These are phyloP conservation scores for Corymbia calophylla DNA, from an alignment of 441 rosid genomes.

Conservation along the genomic window DNA sequence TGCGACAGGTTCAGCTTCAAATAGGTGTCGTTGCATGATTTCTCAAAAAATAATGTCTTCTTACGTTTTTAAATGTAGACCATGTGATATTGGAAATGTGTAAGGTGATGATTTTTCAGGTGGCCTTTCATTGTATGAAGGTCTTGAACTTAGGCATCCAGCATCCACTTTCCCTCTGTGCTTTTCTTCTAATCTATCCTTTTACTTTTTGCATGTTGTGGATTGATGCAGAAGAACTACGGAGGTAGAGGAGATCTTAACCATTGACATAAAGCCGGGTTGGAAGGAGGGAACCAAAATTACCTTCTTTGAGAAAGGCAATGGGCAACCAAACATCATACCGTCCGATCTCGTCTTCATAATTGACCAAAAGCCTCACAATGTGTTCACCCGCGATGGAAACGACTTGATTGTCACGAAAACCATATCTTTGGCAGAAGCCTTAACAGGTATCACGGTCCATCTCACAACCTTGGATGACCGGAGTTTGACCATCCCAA, in stretches of 20 bases:
- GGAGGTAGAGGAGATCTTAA: constrained; percentile 64
- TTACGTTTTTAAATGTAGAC: neutral
- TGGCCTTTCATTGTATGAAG: neutral
- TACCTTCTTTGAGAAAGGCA: constrained; percentile 83
- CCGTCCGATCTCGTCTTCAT: constrained; percentile 75
- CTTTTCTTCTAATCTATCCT: neutral
- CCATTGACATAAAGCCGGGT: constrained; percentile 65
- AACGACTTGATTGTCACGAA: constrained; percentile 60
- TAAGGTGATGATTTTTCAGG: neutral
- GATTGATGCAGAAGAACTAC: constrained; percentile 45
- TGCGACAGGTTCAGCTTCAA: neutral
- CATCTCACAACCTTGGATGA: constrained; percentile 66
- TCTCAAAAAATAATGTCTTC: neutral
- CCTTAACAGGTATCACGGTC: constrained; percentile 60
- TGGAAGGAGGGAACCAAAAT: constrained; percentile 90
- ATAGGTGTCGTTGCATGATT: neutral
- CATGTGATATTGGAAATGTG: neutral
- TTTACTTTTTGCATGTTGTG: neutral
- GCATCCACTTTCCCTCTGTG: neutral
- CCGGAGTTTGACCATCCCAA: constrained; percentile 44
- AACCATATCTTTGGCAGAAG: constrained; percentile 61
- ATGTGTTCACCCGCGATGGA: constrained; percentile 57
- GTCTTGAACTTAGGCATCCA: neutral
- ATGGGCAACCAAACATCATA: constrained; percentile 50
- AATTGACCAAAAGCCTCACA: constrained; percentile 72